Conservation (phyloP, 176 grass and related monocot species). For the Oryza nivara region DNA sequence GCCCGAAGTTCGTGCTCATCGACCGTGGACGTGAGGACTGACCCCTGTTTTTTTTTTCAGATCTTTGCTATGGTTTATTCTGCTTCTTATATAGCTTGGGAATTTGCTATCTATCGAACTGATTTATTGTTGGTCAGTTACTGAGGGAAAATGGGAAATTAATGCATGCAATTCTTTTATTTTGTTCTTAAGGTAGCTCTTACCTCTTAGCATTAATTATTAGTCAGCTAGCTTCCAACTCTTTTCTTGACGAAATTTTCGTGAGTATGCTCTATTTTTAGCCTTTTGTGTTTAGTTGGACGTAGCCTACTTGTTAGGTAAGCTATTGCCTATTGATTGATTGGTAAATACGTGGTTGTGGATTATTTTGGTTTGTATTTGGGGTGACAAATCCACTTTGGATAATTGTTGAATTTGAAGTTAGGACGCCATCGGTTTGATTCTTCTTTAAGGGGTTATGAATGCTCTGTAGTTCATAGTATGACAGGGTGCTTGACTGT, state of each 20-base stretch:
- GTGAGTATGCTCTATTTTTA: constrained; percentile 1
- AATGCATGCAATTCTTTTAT: constrained; percentile 18
- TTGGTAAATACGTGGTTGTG: neutral
- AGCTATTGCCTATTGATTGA: neutral
- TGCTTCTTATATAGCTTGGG: neutral
- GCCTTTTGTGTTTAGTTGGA: neutral
- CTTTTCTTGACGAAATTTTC: neutral
- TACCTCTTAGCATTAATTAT: constrained; percentile 15
- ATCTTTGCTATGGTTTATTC: constrained; percentile 3
- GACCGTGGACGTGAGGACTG: constrained; percentile 68
- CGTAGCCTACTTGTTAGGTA: neutral
- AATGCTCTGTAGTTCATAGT: constrained; percentile 6
- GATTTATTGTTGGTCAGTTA: constrained; percentile 13
- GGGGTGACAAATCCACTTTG: neutral
- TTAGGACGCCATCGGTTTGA: neutral
- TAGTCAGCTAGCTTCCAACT: constrained; percentile 11
- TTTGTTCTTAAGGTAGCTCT: neutral
- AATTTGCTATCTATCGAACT: neutral
- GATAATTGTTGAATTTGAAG: neutral
- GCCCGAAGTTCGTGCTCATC: constrained; percentile 68
- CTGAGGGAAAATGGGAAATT: neutral
- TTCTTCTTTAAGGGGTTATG: neutral
- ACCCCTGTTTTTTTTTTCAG: neutral
- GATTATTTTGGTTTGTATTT: constrained; percentile 8
- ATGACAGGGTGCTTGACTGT: neutral